Evolutionary conservation across 805 yeast genomes (phyloP), one percentile per base, ranked within the genome.

Genomic region (Komagataella mondaviorum): DNA sequence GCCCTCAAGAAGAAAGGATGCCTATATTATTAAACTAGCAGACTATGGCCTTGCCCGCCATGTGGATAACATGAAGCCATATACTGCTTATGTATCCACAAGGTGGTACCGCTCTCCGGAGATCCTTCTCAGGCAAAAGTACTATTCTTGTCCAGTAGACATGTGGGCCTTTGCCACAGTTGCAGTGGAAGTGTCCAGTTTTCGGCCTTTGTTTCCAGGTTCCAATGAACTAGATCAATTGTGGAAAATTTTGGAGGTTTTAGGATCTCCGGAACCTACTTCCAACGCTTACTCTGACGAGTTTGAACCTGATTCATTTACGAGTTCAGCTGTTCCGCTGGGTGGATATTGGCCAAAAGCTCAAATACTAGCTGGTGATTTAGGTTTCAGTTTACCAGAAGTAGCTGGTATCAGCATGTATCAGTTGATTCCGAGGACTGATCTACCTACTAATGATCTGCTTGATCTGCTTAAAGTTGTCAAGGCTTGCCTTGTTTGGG

Each of bases 61-160:
- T 53, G 69, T 76, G 8, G 65, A 70, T 48, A 77, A 78, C 60
- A 65, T 62, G 23, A 72, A 71, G 52, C 78, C 79, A 1, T 85
- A 78, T 59, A 86, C 95, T 0, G 81, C 84, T 2, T 86, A 86
- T 57, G 88, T 86, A 6, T 81, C 91, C 0, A 86, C 95, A 0
- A 75, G 95, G 59, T 86, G 95, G 95, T 86, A 86, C 60, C 71
- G 95, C 55, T 78, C 91, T 0, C 95, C 95, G 0, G 95, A 86
- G 62, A 83, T 86, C 18, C 69, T 86, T 48, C 67, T 86, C 52
- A 73, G 91, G 56, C 80, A 77, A 55, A 74, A 73, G 4, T 69
- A 65, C 58, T 83, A 86, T 60, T 77, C 88, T 0, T 76, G 67
- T 54, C 88, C 93, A 2, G 76, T 84, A 44, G 95, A 86, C 67